These are phyloP conservation scores for Lactarius psammicola DNA, from an alignment of 768 basidiomycete species.

Conservation along the genomic window DNA sequence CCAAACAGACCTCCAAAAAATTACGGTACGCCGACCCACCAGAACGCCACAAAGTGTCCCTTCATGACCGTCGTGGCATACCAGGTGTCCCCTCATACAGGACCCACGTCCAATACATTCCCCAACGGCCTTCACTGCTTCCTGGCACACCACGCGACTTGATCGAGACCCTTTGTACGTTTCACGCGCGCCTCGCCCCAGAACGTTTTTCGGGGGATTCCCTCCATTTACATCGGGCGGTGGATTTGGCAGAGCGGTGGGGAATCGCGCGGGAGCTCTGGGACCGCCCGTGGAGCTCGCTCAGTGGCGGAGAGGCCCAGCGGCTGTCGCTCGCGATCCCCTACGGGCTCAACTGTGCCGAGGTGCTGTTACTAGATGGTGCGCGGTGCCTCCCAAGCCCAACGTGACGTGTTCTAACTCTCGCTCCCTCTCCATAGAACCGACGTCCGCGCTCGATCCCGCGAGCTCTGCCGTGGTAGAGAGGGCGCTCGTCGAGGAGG, in stretches of 20 bases:
- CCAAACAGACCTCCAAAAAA: slow-evolving; percentile 47
- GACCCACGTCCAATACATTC: slow-evolving; percentile 79
- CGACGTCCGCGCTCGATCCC: slow-evolving; percentile 84
- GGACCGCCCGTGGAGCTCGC: slow-evolving; percentile 72
- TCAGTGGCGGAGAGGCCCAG: slow-evolving; percentile 88
- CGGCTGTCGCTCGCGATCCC: slow-evolving; percentile 78
- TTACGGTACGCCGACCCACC: slow-evolving; percentile 40
- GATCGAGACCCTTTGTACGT: slow-evolving; percentile 52
- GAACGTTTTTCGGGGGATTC: slow-evolving; percentile 30
- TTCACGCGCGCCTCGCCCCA: slow-evolving; percentile 43
- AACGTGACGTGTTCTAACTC: background rate
- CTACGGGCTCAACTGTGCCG: slow-evolving; percentile 68
- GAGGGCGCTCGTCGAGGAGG: slow-evolving; percentile 49
- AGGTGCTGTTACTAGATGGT: slow-evolving; percentile 82
- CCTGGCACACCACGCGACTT: slow-evolving; percentile 79
- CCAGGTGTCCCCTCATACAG: slow-evolving; percentile 75
- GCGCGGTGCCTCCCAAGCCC: background rate
- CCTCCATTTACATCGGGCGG: slow-evolving; percentile 32
- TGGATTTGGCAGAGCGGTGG: slow-evolving; percentile 62
- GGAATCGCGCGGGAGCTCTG: slow-evolving; percentile 67
- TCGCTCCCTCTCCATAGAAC: slow-evolving; percentile 62
- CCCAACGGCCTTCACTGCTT: slow-evolving; percentile 85
- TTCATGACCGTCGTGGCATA: slow-evolving; percentile 4
- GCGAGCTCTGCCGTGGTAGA: slow-evolving; percentile 67
- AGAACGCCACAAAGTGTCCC: background rate